Percentiles rank a stretch among this genome's conserved stretches.
Evolutionary conservation across 1,284 basidiomycete genomes (phyloP).

Genomic region (Phellopilus nigrolimitatus): DNA sequence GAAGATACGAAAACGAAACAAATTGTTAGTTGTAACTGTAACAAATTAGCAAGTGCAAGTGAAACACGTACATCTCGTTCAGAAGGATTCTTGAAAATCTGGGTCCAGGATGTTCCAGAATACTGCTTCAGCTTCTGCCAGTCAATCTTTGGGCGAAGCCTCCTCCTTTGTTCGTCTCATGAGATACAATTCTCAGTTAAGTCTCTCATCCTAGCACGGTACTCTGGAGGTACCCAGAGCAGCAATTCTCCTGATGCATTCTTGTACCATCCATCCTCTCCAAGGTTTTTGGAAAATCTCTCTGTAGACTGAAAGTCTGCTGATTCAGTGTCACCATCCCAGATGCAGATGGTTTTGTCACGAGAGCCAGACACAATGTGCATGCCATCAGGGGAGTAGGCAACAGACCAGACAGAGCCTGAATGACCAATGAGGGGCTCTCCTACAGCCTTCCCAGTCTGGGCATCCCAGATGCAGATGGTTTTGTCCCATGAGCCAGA

Average conservation of each 20-base stretch:
- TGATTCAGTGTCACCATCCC: slow-evolving; percentile 7
- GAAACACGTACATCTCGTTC: too few relatives aligned
- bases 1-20: too few relatives aligned
- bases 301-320: background rate
- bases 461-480: slow-evolving; percentile 72
- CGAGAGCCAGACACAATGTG: slow-evolving; percentile 86
- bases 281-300: background rate
- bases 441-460: slow-evolving; percentile 20
- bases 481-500: slow-evolving; percentile 78
- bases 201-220: background rate
- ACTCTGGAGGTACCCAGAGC: background rate
- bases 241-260: background rate
- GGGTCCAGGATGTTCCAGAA: too few relatives aligned
- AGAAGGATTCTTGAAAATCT: too few relatives aligned
- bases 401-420: slow-evolving; percentile 55
- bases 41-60: too few relatives aligned
- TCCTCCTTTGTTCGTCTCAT: too few relatives aligned
- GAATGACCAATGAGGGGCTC: background rate
- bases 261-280: background rate
- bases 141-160: too few relatives aligned
- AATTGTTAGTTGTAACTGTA: too few relatives aligned
- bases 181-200: too few relatives aligned
- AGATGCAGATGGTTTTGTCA: slow-evolving; percentile 59
- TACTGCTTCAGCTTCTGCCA: too few relatives aligned
- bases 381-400: slow-evolving; percentile 77